phyloP scores from a whole-genome alignment of 768 basidiomycete species.

The Pisolithus orientalis region DNA sequence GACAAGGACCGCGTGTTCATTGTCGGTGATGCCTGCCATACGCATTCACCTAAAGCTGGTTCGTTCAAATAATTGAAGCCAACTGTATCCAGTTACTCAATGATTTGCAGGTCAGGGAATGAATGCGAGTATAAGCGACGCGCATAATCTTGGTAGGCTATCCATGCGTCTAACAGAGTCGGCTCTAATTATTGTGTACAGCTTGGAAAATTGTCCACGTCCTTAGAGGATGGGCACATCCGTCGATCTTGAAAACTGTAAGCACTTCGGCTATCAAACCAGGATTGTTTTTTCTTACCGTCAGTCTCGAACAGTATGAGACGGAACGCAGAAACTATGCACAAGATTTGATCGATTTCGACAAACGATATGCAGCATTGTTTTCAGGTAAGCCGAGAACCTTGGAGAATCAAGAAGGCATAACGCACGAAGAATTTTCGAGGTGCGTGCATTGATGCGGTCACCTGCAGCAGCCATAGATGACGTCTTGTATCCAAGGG shows the following conservation, averaged over 20 bases:
- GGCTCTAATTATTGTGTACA: constrained; percentile 2
- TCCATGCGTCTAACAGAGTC: background rate
- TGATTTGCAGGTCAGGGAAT: constrained; percentile 58
- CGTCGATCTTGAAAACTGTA: constrained; percentile 36
- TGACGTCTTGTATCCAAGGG: constrained; percentile 16
- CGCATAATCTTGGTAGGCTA: constrained; percentile 50
- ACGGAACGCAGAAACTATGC: constrained; percentile 62
- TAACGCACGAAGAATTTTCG: constrained; percentile 31
- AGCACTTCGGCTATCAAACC: constrained; percentile 2
- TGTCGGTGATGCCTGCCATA: constrained; percentile 70
- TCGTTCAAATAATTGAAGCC: background rate
- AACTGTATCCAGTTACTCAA: background rate
- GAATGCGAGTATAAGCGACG: constrained; percentile 44
- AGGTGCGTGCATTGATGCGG: constrained; percentile 11
- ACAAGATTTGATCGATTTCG: constrained; percentile 66
- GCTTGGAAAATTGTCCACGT: constrained; percentile 46
- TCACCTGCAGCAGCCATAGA: background rate
- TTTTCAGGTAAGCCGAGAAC: constrained; percentile 64
- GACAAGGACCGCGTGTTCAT: constrained; percentile 63
- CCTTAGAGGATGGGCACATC: constrained; percentile 35
- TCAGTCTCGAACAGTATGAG: constrained; percentile 47
- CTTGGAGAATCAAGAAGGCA: constrained; percentile 30
- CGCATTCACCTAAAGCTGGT: constrained; percentile 64
- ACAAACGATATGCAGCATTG: constrained; percentile 56
- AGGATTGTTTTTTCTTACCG: background rate